Conservation (phyloP, 2,329 filamentous ascomycete species). For the Alternaria postmessia region DNA sequence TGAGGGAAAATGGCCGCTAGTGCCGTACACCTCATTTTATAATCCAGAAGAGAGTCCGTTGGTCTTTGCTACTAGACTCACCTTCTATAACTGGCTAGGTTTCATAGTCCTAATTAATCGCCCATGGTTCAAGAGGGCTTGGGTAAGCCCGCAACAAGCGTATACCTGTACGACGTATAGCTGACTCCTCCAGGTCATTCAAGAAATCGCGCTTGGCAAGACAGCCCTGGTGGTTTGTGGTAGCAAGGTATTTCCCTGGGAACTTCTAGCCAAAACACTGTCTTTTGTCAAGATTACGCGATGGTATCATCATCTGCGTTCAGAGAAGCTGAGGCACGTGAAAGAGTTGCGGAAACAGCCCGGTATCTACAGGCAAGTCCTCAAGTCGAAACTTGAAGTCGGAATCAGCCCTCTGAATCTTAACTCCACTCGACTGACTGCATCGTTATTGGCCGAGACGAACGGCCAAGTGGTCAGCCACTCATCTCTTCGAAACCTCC, state of each 20-base stretch:
- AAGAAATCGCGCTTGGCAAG: slow-evolving; percentile 39
- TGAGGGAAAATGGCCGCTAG: slow-evolving; percentile 27
- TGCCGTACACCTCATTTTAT: slow-evolving; percentile 38
- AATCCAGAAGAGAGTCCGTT: slow-evolving; percentile 11
- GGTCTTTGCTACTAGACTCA: slow-evolving; percentile 15
- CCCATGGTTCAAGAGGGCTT: slow-evolving; percentile 41
- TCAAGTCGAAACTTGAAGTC: slow-evolving; percentile 26
- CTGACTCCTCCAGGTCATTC: slow-evolving; percentile 27
- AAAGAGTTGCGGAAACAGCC: slow-evolving; percentile 21
- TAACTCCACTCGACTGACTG: slow-evolving; percentile 27
- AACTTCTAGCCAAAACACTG: slow-evolving; percentile 32
- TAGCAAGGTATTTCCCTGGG: slow-evolving; percentile 27
- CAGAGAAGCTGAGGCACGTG: slow-evolving; percentile 36
- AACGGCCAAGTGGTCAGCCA: neutral
- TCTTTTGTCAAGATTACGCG: slow-evolving; percentile 33
- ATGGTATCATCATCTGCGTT: slow-evolving; percentile 39
- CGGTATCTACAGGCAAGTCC: slow-evolving; percentile 31
- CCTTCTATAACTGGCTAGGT: slow-evolving; percentile 36
- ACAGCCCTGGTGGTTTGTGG: slow-evolving; percentile 32
- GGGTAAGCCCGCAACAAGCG: slow-evolving; percentile 23
- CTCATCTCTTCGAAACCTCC: slow-evolving; percentile 28
- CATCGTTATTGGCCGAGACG: slow-evolving; percentile 10
- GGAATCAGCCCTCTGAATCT: slow-evolving; percentile 35
- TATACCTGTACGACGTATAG: neutral
- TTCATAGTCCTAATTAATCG: slow-evolving; percentile 40